Conservation (phyloP, 139 green algal genomes). For the Edaphochlamys debaryana region DNA sequence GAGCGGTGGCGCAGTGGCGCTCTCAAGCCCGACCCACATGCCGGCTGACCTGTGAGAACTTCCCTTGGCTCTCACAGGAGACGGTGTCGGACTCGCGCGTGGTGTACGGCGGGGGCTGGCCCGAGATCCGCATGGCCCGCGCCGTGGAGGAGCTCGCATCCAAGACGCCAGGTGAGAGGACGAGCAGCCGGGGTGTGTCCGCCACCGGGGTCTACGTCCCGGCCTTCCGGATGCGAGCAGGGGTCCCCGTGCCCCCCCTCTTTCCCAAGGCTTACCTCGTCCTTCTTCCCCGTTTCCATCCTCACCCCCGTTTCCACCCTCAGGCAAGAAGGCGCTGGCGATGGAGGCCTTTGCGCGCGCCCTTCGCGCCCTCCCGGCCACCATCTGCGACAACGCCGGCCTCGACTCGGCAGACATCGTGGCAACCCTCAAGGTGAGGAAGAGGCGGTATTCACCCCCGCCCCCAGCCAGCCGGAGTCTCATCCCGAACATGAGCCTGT, state of each 20-base stretch:
- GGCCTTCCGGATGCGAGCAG: no score
- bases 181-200: no score
- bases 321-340: constrained; percentile 92
- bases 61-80: constrained; percentile 10
- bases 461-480: no score
- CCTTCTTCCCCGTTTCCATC: not conserved
- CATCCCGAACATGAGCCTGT: no score
- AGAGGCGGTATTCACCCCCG: no score
- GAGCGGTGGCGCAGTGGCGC: no score
- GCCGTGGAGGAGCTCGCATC: constrained; percentile 89
- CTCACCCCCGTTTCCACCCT: not conserved
- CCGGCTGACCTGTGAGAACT: no score
- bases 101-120: constrained; percentile 92
- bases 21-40: no score
- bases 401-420: constrained; percentile 88
- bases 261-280: no score
- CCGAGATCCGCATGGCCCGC: constrained; percentile 91
- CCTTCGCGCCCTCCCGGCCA: constrained; percentile 90
- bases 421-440: constrained; percentile 68
- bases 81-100: constrained; percentile 88
- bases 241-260: no score
- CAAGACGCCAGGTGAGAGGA: constrained; percentile 72
- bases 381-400: constrained; percentile 97
- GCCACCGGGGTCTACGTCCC: no score
- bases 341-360: constrained; percentile 94